These are phyloP conservation scores for Chlamydomonas applanata DNA, from an alignment of 139 green algal species.

Conservation along the genomic window DNA sequence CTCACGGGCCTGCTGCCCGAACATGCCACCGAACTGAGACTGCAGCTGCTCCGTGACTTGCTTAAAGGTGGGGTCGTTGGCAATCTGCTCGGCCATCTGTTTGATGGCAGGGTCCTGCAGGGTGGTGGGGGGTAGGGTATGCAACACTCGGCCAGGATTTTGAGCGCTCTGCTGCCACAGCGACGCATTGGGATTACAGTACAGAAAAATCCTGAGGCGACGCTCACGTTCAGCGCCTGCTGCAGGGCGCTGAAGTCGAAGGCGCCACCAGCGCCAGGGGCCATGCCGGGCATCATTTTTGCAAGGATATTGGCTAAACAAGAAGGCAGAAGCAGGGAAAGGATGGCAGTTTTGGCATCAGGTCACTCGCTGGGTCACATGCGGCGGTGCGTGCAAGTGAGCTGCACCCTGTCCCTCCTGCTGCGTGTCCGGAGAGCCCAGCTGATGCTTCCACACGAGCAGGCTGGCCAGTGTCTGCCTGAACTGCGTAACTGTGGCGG, in stretches of 20 bases:
- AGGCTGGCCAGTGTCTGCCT: no score
- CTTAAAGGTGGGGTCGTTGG: constrained; percentile 67
- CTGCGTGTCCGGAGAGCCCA: no score
- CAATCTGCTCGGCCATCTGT: constrained; percentile 83
- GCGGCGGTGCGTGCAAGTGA: no score
- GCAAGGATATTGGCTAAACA: no score
- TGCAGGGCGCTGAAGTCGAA: constrained; percentile 70
- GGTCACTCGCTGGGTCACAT: no score
- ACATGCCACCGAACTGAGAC: constrained; percentile 49
- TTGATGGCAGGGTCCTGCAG: constrained; percentile 72
- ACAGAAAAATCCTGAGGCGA: background rate
- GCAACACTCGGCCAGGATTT: background rate
- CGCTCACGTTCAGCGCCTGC: constrained; percentile 58
- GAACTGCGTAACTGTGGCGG: no score
- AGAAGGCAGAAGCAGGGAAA: no score
- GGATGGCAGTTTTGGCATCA: no score
- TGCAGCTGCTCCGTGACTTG: constrained; percentile 69
- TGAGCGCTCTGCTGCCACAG: background rate
- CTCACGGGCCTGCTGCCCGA: constrained; percentile 19
- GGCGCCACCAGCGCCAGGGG: constrained; percentile 17
- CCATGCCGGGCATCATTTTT: constrained; percentile 43
- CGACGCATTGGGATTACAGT: background rate
- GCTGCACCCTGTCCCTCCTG: no score
- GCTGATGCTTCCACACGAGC: no score
- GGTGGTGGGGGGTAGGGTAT: background rate